phyloP scores from a whole-genome alignment of 352 stramenopile genomes.

The Peronospora tabacina region DNA sequence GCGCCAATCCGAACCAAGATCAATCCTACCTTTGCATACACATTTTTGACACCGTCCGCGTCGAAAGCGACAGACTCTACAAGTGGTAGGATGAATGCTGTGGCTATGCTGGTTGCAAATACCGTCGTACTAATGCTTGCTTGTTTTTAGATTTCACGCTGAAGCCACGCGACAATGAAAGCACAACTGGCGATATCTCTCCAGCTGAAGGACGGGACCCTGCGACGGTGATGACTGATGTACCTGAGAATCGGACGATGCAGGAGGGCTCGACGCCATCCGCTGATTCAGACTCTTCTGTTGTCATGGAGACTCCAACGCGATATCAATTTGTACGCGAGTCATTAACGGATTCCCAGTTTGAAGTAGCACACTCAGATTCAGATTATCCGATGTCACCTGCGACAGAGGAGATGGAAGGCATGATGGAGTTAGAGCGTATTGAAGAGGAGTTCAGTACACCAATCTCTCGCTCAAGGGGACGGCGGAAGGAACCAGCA shows the following conservation, averaged over 20 bases:
- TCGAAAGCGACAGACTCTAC: constrained; percentile 26
- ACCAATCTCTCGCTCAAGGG: constrained; percentile 42
- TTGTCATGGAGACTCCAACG: constrained; percentile 54
- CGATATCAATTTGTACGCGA: constrained; percentile 75
- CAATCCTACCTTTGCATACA: constrained; percentile 39
- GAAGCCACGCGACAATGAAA: constrained; percentile 29
- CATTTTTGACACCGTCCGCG: constrained; percentile 17
- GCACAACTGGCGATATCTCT: constrained; percentile 9
- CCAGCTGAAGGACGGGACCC: constrained; percentile 22
- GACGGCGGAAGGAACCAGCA: constrained; percentile 46
- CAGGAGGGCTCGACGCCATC: constrained; percentile 32
- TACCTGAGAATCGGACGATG: constrained; percentile 24
- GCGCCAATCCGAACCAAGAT: constrained; percentile 42
- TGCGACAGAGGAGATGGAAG: constrained; percentile 54
- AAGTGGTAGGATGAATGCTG: constrained; percentile 25
- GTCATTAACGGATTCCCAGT: constrained; percentile 49
- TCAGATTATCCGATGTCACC: constrained; percentile 35
- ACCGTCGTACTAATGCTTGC: constrained; percentile 3
- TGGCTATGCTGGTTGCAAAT: neutral
- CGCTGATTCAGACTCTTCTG: constrained; percentile 19
- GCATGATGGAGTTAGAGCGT: constrained; percentile 59
- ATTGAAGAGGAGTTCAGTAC: constrained; percentile 83
- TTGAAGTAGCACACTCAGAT: constrained; percentile 27
- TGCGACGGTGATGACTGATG: constrained; percentile 11
- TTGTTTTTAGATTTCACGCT: constrained; percentile 37